phyloP scores from a whole-genome alignment of 306 rosid genomes.

The Notholithocarpus densiflorus region DNA sequence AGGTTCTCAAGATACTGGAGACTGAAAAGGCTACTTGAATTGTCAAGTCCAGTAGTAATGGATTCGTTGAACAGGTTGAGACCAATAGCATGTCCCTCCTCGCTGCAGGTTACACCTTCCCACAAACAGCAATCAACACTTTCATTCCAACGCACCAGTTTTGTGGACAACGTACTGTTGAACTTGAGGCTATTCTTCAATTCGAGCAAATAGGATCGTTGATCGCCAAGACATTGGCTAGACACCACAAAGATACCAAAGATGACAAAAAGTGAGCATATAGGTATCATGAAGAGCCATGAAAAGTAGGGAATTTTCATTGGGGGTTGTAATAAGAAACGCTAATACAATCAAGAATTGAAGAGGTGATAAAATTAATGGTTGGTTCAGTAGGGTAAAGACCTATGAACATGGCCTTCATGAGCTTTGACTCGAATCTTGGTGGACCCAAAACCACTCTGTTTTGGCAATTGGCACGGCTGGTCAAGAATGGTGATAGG shows the following conservation, averaged over 20 bases:
- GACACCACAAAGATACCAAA: background rate
- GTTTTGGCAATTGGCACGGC: no score
- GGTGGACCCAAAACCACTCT: no score
- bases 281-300: conserved; percentile 13
- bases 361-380: conserved; percentile 15
- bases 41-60: accelerated
- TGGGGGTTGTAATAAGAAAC: background rate
- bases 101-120: no score
- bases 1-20: conserved; percentile 24
- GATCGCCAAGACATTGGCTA: conserved; percentile 12
- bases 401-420: accelerated
- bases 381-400: background rate
- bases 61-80: no score
- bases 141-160: conserved; percentile 28
- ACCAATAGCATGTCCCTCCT: no score
- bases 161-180: background rate
- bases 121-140: background rate
- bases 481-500: no score
- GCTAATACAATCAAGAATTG: accelerated
- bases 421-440: no score
- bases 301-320: conserved; percentile 25
- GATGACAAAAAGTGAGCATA: background rate
- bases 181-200: conserved; percentile 20
- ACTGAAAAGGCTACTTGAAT: conserved; percentile 20
- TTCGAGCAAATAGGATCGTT: conserved; percentile 15